Base-by-base conservation (phyloP, 306 rosid species). In the Castanea sativa region DNA sequence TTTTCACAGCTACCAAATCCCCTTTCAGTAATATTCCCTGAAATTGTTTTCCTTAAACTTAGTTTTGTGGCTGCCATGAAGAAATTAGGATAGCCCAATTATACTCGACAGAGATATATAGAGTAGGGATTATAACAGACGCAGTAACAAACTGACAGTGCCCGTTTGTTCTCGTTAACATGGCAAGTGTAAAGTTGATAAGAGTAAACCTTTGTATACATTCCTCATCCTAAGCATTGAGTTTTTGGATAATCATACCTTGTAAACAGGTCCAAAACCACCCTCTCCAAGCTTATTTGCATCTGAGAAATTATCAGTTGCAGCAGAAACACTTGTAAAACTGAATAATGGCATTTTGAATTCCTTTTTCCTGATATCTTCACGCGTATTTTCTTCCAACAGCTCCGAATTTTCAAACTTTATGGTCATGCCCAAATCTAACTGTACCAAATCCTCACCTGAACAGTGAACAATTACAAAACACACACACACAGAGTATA, bases 181-280 rank as follows among this genome's bases (percentile, higher is more conserved):
- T 6, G 43, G 43, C 41, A 25, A 51, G 52, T 43, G 29, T 52
- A 30, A 19, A n/a, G 5, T 79, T 33, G 16, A 53, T 32, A 52
- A 49, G 51, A 2, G 52, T 33, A 12, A 45, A 2, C 52, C 14
- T 45, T 9, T 11, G 14, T 11, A 45, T 45, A 0, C 15, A 45
- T 12, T 45, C 52, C 15, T 2, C 14, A 45, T 45, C 52, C 52
- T 45, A 45, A 25, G 14, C 18, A 63, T 6, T 29, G 19, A 2
- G 21, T 15, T 63, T 63, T 15, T 3, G 41, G 20, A 20, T 45
- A n/a, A 73, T 14, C 12, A 5, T 85, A 21, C 88, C 88, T 82
- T 85, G 55, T 79, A 82, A 78, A 85, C 86, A 7, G 88, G 88
- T 75, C 88, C 88, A 82, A 85, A 85, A 21, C 86, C 88, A 52